These are phyloP conservation scores for Lipomyces mesembrius DNA, from an alignment of 805 yeast species.

Conservation along the genomic window DNA sequence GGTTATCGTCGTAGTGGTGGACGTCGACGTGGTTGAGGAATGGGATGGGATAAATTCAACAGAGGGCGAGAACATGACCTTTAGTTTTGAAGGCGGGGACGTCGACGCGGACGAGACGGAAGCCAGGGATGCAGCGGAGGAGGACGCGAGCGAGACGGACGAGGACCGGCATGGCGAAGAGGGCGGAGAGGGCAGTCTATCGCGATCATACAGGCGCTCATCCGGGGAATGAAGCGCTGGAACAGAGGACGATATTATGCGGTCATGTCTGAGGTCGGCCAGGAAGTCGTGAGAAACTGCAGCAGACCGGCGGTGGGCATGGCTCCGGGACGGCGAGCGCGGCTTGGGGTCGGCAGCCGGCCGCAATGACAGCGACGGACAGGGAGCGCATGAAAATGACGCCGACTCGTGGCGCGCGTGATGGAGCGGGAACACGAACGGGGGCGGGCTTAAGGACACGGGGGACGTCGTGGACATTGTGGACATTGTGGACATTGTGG, in stretches of 20 bases:
- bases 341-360: background rate
- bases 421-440: slow-evolving; percentile 27
- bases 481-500: too few relatives aligned
- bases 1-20: slow-evolving; percentile 36
- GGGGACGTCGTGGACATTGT: slow-evolving; percentile 4
- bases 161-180: slow-evolving; percentile 30
- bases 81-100: slow-evolving; percentile 29
- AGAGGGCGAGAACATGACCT: slow-evolving; percentile 38
- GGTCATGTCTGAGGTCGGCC: slow-evolving; percentile 33
- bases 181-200: slow-evolving; percentile 13
- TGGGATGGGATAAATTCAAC: slow-evolving; percentile 39
- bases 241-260: background rate
- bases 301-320: slow-evolving; percentile 82
- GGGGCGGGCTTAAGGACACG: slow-evolving; percentile 12
- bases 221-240: background rate
- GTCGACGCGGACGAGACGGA: slow-evolving; percentile 32
- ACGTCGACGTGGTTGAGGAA: slow-evolving; percentile 34
- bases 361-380: slow-evolving; percentile 12
- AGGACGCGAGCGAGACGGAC: slow-evolving; percentile 24
- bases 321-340: slow-evolving; percentile 43
- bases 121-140: slow-evolving; percentile 24
- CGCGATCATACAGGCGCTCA: background rate
- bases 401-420: slow-evolving; percentile 6
- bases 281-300: slow-evolving; percentile 90
- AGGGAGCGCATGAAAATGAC: slow-evolving; percentile 7